Conservation (phyloP, 2,329 filamentous ascomycete genomes). For the Colletotrichum siamense region DNA sequence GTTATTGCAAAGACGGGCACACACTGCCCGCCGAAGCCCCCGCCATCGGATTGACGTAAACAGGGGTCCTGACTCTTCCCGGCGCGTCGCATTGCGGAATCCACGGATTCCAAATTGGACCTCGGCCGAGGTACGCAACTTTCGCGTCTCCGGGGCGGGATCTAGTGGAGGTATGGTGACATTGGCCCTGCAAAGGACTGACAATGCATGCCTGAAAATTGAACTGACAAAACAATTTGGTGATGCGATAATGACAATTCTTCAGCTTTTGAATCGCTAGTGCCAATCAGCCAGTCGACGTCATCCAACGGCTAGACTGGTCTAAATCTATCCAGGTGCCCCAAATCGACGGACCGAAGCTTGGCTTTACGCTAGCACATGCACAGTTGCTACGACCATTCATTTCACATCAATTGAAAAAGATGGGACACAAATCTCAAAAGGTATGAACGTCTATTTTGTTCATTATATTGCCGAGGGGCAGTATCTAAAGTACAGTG, state of each 20-base stretch:
- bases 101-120: slow-evolving; percentile 9
- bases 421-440: background rate
- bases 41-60: background rate
- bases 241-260: background rate
- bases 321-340: background rate
- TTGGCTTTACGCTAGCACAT: background rate
- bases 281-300: background rate
- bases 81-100: background rate
- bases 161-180: background rate
- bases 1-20: background rate
- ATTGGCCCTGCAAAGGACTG: background rate
- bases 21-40: background rate
- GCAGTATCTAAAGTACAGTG: slow-evolving; percentile 13
- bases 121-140: background rate
- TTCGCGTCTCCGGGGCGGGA: background rate
- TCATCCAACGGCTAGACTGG: background rate
- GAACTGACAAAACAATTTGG: background rate
- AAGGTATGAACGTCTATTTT: background rate
- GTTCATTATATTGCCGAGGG: background rate
- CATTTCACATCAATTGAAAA: background rate
- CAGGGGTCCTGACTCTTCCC: background rate
- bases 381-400: background rate
- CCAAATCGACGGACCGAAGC: background rate
- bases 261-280: background rate
- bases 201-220: background rate